Conservation (phyloP, 768 basidiomycete species). For the Asterophora lycoperdoides region DNA sequence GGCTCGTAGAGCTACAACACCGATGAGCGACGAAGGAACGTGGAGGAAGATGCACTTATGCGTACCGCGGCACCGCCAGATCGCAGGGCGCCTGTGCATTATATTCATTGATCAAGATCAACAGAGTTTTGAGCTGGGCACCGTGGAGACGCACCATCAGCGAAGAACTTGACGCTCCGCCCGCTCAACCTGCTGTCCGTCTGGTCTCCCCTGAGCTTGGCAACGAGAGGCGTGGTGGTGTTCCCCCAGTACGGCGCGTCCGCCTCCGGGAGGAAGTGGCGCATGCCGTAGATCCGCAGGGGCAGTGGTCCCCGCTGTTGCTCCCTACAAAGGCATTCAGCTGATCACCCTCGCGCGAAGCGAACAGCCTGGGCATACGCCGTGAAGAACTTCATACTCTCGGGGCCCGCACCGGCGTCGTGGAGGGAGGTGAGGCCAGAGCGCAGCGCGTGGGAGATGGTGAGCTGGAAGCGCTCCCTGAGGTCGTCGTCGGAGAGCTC, state of each 20-base stretch:
- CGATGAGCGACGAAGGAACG: not conserved
- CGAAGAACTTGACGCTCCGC: conserved; percentile 59
- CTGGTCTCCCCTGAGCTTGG: conserved; percentile 12
- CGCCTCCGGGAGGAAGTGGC: conserved; percentile 41
- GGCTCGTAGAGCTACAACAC: conserved; percentile 52
- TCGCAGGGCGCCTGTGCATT: conserved; percentile 54
- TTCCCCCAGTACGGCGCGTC: conserved; percentile 61
- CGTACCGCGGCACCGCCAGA: conserved; percentile 66
- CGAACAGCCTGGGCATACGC: conserved; percentile 27
- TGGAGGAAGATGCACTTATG: not conserved
- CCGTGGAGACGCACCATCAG: conserved; percentile 33
- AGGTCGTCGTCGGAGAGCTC: conserved; percentile 49
- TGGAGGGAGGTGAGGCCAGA: conserved; percentile 65
- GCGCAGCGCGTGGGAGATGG: conserved; percentile 49
- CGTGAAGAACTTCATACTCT: conserved; percentile 55
- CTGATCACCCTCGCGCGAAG: no score
- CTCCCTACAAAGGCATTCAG: not conserved
- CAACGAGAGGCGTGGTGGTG: conserved; percentile 33
- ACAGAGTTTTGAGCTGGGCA: no score
- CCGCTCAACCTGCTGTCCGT: conserved; percentile 48
- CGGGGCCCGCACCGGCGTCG: conserved; percentile 56
- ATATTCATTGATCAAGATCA: conserved; percentile 5
- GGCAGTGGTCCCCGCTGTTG: not conserved
- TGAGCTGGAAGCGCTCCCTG: conserved; percentile 40
- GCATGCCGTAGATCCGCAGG: conserved; percentile 57